phyloP scores from a whole-genome alignment of 441 rosid genomes.

The Iberis amara region DNA sequence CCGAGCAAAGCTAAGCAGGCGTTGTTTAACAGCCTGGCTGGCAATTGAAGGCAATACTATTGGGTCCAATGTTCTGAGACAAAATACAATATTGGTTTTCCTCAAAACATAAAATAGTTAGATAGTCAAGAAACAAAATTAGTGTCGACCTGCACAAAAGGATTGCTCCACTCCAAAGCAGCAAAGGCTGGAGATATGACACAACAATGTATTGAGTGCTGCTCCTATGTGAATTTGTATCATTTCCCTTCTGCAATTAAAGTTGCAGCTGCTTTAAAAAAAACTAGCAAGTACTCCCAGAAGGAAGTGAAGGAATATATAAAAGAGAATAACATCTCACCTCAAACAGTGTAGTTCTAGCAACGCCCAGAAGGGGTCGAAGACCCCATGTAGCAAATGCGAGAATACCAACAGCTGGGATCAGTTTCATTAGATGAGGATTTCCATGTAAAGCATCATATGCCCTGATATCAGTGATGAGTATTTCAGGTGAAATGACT shows the following conservation, averaged over 20 bases:
- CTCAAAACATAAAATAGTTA: conserved; percentile 11
- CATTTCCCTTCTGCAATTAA: conserved; percentile 41
- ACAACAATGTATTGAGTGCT: conserved; percentile 39
- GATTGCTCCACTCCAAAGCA: conserved; percentile 58
- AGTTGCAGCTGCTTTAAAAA: conserved; percentile 18
- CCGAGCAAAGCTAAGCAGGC: conserved; percentile 49
- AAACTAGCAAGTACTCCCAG: conserved; percentile 18
- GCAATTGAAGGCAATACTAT: conserved; percentile 57
- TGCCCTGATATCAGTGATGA: conserved; percentile 38
- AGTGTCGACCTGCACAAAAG: conserved; percentile 54
- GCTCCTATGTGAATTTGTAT: conserved; percentile 48
- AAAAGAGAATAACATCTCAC: conserved; percentile 31
- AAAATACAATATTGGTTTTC: conserved; percentile 23
- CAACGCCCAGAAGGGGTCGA: conserved; percentile 45
- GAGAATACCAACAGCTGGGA: conserved; percentile 55
- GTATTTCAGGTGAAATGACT: conserved; percentile 6
- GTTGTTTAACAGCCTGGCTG: conserved; percentile 59
- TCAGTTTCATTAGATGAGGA: conserved; percentile 38
- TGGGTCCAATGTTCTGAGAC: conserved; percentile 57
- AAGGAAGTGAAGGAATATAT: conserved; percentile 17
- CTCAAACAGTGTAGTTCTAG: conserved; percentile 40
- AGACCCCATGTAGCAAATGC: conserved; percentile 70
- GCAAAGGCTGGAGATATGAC: conserved; percentile 61
- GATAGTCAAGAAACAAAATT: conserved; percentile 1
- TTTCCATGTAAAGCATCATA: conserved; percentile 41